phyloP scores from a whole-genome alignment of 495 filamentous ascomycete species.

The Xanthoparmelia taractica region DNA sequence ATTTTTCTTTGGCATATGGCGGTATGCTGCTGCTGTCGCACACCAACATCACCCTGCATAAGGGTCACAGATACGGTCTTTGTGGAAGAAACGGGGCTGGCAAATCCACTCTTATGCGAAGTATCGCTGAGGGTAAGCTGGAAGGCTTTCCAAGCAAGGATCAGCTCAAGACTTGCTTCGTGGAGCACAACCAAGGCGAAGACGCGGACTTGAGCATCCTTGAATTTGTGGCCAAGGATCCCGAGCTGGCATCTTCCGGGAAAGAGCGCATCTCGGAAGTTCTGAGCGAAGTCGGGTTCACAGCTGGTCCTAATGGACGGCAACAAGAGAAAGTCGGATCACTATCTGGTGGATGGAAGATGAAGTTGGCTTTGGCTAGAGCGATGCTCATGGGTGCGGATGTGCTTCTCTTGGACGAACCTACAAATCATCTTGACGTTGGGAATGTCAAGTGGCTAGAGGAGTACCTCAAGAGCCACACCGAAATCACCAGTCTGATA shows the following conservation, averaged over 20 bases:
- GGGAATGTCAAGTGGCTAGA: conserved; percentile 93
- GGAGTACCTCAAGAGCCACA: conserved; percentile 89
- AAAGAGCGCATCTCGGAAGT: conserved; percentile 73
- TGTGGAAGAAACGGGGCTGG: conserved; percentile 95
- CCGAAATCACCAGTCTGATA: conserved; percentile 94
- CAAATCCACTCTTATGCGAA: conserved; percentile 97
- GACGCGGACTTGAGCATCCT: conserved; percentile 92
- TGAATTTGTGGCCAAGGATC: conserved; percentile 82
- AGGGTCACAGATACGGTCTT: conserved; percentile 94
- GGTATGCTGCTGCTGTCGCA: conserved; percentile 97
- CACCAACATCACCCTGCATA: conserved; percentile 87
- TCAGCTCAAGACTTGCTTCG: conserved; percentile 89
- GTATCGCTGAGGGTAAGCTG: conserved; percentile 89
- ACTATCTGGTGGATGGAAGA: conserved; percentile 99
- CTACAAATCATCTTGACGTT: conserved; percentile 97
- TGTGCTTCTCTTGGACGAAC: conserved; percentile 93
- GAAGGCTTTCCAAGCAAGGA: conserved; percentile 94
- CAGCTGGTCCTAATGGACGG: conserved; percentile 75
- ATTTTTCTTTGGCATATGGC: conserved; percentile 96
- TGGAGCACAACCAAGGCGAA: conserved; percentile 97
- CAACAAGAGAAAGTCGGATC: conserved; percentile 85
- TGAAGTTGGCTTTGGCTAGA: conserved; percentile 95
- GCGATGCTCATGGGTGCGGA: conserved; percentile 96
- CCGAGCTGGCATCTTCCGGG: conserved; percentile 64
- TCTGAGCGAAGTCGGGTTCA: conserved; percentile 88